phyloP scores from a whole-genome alignment of 2,329 filamentous ascomycete species.

The Xylaria sp. region DNA sequence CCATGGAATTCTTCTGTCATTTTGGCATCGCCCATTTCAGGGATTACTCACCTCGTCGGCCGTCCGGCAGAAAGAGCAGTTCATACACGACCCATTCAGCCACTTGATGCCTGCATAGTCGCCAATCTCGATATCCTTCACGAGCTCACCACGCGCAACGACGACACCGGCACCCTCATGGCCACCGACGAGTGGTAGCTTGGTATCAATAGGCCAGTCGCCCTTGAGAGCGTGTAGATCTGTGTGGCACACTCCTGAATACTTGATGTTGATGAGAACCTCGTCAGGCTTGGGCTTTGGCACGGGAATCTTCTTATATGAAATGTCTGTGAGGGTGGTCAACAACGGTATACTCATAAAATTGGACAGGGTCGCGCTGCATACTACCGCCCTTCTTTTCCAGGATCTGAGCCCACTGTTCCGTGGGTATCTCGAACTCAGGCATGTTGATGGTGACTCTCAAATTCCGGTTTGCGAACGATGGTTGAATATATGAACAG shows the following conservation, averaged over 20 bases:
- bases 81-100: conserved; percentile 82
- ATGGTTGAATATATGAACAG: not conserved
- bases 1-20: not conserved
- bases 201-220: conserved; percentile 81
- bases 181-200: conserved; percentile 80
- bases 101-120: conserved; percentile 88
- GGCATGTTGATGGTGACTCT: conserved; percentile 7
- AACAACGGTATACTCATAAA: conserved; percentile 1
- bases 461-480: not conserved
- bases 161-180: conserved; percentile 76
- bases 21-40: not conserved
- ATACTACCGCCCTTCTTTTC: conserved; percentile 70
- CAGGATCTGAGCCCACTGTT: conserved; percentile 89
- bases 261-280: conserved; percentile 87
- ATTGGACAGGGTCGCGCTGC: conserved; percentile 30
- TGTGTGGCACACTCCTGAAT: conserved; percentile 85
- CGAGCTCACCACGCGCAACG: conserved; percentile 71
- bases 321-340: conserved; percentile 42
- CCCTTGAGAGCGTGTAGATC: conserved; percentile 75
- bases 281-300: conserved; percentile 78
- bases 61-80: conserved; percentile 77
- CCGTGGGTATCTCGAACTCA: conserved; percentile 57
- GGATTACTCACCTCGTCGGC: conserved; percentile 54
- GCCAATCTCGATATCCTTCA: conserved; percentile 72
- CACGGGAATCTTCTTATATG: conserved; percentile 79